Conservation (phyloP, 345 rosid genomes). For the Triadica sebifera region DNA sequence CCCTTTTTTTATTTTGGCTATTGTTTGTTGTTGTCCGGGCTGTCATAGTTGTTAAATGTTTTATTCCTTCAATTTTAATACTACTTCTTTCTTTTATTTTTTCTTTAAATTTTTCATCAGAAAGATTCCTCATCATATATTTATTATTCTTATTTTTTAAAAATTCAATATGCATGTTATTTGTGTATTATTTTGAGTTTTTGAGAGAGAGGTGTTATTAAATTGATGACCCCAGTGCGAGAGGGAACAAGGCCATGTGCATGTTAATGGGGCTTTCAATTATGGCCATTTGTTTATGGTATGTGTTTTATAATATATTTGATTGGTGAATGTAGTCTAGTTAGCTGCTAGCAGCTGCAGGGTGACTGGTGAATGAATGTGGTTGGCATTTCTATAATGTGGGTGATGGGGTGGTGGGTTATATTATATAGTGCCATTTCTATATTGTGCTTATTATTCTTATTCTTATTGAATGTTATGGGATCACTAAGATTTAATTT, state of each 20-base stretch:
- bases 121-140: constrained; percentile 28
- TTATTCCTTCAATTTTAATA: constrained; percentile 27
- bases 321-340: not conserved
- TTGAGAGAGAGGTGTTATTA: not conserved
- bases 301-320: not conserved
- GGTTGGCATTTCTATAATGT: constrained; percentile 7
- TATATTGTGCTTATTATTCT: not conserved
- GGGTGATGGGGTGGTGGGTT: no score
- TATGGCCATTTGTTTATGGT: constrained; percentile 30
- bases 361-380: constrained; percentile 17
- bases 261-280: constrained; percentile 43
- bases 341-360: no score
- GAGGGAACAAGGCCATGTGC: constrained; percentile 71
- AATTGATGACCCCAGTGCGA: constrained; percentile 18
- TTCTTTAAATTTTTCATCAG: not conserved
- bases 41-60: constrained; percentile 39
- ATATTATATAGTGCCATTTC: no score
- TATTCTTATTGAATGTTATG: constrained; percentile 7
- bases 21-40: constrained; percentile 20
- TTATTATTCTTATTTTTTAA: no score
- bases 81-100: not conserved
- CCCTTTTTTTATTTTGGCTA: not conserved
- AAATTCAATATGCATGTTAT: not conserved
- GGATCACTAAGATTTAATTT: constrained; percentile 25
- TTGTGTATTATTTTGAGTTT: not conserved